phyloP scores from a whole-genome alignment of 2,329 filamentous ascomycete genomes.

The Chaetomiaceae sp. region DNA sequence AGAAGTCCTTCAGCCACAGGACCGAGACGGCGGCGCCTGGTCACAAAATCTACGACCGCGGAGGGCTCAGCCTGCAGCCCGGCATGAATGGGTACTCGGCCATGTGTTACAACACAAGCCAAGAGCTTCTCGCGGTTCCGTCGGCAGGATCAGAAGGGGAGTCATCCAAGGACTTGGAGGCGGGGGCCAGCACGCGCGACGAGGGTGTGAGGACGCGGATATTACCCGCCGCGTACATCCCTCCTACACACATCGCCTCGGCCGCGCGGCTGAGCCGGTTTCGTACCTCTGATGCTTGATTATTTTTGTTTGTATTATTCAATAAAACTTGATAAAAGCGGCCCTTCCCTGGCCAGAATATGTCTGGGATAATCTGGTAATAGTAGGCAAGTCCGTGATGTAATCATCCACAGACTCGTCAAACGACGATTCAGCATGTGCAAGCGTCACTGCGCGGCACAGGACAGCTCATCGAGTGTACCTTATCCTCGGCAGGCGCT shows the following conservation, averaged over 20 bases:
- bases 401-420: too few species aligned
- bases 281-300: background rate
- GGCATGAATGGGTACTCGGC: slow-evolving; percentile 10
- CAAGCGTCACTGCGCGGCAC: too few species aligned
- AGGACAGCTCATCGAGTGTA: too few species aligned
- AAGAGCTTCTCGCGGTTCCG: slow-evolving; percentile 10
- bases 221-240: background rate
- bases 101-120: slow-evolving; percentile 18
- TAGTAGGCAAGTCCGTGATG: too few species aligned
- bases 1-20: slow-evolving; percentile 8
- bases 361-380: too few species aligned
- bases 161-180: background rate
- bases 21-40: background rate
- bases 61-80: slow-evolving; percentile 9
- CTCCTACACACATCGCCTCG: background rate
- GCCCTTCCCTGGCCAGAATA: too few species aligned
- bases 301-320: too few species aligned
- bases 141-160: background rate
- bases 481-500: too few species aligned
- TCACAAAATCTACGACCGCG: background rate
- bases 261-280: background rate
- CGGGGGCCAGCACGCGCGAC: background rate
- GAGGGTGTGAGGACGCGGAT: background rate
- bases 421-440: too few species aligned
- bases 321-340: too few species aligned